phyloP scores from a whole-genome alignment of 2,329 filamentous ascomycete genomes.

The Arthrobotrys sphaeroides region DNA sequence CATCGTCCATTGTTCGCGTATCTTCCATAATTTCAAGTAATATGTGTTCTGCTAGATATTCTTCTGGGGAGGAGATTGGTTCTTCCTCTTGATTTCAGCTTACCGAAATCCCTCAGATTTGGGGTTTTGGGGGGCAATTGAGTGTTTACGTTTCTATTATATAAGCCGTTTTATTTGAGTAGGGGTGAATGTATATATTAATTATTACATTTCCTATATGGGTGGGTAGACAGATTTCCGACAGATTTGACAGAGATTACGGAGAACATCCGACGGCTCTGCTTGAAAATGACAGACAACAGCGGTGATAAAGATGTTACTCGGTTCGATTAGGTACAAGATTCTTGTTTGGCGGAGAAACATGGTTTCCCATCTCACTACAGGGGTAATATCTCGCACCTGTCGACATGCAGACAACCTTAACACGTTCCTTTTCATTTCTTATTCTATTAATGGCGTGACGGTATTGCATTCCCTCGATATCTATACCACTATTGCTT shows the following conservation, averaged over 20 bases:
- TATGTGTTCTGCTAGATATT: neutral
- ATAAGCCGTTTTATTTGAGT: constrained; percentile 8
- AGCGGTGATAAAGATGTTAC: constrained; percentile 6
- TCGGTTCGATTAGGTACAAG: neutral
- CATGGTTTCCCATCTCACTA: neutral
- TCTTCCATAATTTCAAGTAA: neutral
- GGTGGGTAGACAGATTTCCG: neutral
- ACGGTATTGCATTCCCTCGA: constrained; percentile 1
- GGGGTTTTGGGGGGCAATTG: neutral
- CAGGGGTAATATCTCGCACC: constrained; percentile 18
- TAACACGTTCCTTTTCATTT: constrained; percentile 3
- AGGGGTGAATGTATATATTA: constrained; percentile 6
- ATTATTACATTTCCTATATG: constrained; percentile 17
- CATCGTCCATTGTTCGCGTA: neutral
- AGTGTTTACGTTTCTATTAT: constrained; percentile 12
- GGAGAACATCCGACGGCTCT: neutral
- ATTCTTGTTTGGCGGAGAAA: neutral
- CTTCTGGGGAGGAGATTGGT: no score
- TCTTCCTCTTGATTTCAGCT: neutral
- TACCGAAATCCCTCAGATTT: neutral
- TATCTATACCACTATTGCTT: constrained; percentile 4
- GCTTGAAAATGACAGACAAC: neutral
- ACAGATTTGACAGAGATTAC: neutral
- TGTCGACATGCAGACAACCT: neutral
- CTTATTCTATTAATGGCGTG: constrained; percentile 25